These are phyloP conservation scores for Teunomyces barrocoloradensis DNA, from an alignment of 805 yeast genomes.

Conservation along the genomic window DNA sequence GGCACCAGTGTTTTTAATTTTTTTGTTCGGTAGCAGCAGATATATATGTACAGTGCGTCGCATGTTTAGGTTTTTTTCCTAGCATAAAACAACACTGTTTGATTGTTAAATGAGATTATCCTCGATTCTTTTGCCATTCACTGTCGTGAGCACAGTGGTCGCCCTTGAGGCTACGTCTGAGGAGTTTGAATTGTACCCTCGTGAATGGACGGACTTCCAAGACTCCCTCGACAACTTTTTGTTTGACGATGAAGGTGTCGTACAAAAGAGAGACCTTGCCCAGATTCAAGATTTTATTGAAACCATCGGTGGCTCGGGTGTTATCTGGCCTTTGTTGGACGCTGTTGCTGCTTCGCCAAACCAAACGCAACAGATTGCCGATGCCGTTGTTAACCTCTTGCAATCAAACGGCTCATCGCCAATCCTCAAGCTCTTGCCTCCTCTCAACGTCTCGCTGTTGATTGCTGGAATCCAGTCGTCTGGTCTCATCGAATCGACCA, in stretches of 20 bases:
- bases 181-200: slow-evolving; percentile 4
- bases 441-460: slow-evolving; percentile 24
- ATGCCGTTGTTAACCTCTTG: not conserved
- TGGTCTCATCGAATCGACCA: slow-evolving; percentile 27
- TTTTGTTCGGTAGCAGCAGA: not conserved
- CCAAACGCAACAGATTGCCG: slow-evolving; percentile 8
- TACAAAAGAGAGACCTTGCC: slow-evolving; percentile 3
- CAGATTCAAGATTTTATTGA: slow-evolving; percentile 5
- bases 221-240: slow-evolving; percentile 1
- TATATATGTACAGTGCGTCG: not conserved
- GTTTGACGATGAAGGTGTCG: not conserved
- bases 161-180: slow-evolving; percentile 2
- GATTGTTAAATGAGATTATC: slow-evolving; percentile 3
- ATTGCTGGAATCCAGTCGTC: slow-evolving; percentile 18
- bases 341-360: slow-evolving; percentile 30
- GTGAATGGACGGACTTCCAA: slow-evolving; percentile 2
- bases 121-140: not conserved
- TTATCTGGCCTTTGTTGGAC: slow-evolving; percentile 22
- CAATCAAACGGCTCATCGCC: slow-evolving; percentile 1
- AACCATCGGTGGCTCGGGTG: slow-evolving; percentile 23
- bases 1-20: not conserved
- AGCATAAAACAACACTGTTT: too few relatives aligned
- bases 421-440: not conserved
- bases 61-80: not conserved
- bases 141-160: not conserved